A percentile compares a stretch with the other conserved stretches of the same genome.
Evolutionary conservation across 345 rosid species (phyloP).

Genomic region (Camelina neglecta): DNA sequence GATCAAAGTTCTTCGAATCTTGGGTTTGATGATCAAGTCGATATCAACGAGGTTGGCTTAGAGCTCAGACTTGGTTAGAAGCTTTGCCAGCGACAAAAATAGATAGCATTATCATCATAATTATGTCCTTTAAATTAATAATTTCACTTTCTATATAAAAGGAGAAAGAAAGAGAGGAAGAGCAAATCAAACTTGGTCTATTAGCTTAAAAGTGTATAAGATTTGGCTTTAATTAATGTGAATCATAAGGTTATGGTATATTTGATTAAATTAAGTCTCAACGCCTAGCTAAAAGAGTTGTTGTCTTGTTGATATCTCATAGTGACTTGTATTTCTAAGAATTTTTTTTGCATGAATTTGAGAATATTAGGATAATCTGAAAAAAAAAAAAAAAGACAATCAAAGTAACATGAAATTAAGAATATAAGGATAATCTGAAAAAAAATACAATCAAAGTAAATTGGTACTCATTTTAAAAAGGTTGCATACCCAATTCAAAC

Average conservation of each 20-base stretch:
- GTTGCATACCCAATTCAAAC: too few species aligned
- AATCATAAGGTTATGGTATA: neutral
- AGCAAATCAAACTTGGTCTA: slow-evolving; percentile 16
- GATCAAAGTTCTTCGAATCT: slow-evolving; percentile 20
- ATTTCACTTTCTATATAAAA: slow-evolving; percentile 28
- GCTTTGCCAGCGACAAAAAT: neutral
- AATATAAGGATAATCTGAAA: too few species aligned
- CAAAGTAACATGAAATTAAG: too few species aligned
- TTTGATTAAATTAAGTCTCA: neutral
- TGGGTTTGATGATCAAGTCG: slow-evolving; percentile 43
- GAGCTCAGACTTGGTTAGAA: slow-evolving; percentile 47
- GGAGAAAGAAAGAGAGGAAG: neutral
- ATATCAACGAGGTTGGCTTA: slow-evolving; percentile 43
- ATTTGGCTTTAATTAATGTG: slow-evolving; percentile 1
- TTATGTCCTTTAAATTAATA: slow-evolving; percentile 19
- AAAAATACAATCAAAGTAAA: too few species aligned
- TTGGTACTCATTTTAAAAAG: too few species aligned
- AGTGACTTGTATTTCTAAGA: neutral
- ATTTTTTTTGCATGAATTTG: neutral
- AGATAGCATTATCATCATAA: slow-evolving; percentile 4
- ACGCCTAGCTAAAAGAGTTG: neutral
- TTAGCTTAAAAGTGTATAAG: slow-evolving; percentile 12
- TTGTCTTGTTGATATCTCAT: neutral
- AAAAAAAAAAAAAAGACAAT: too few species aligned
- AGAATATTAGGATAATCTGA: too few species aligned